Evolutionary conservation across 2,329 filamentous ascomycete species (phyloP).

Genomic region (Conoideocrella luteorostrata): DNA sequence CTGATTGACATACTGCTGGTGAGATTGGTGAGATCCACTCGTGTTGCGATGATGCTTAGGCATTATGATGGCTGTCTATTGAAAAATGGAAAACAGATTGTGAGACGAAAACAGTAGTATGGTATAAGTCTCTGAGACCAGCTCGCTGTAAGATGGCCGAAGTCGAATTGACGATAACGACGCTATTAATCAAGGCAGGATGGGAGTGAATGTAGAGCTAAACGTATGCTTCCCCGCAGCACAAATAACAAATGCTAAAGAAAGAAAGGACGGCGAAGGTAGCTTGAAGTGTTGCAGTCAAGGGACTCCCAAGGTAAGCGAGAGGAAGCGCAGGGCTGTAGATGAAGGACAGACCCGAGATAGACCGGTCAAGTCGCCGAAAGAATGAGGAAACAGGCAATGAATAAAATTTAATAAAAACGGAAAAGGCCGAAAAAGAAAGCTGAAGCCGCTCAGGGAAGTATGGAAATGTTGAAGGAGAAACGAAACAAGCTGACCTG

Average conservation of each 20-base stretch:
- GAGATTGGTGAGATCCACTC: slow-evolving; percentile 25
- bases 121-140: slow-evolving; percentile 10
- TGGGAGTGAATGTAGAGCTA: slow-evolving; percentile 17
- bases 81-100: slow-evolving; percentile 6
- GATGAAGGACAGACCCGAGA: background rate
- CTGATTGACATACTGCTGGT: slow-evolving; percentile 25
- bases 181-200: slow-evolving; percentile 16
- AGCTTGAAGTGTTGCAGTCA: slow-evolving; percentile 14
- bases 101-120: background rate
- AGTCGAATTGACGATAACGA: slow-evolving; percentile 6
- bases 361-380: background rate
- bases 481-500: slow-evolving; percentile 18
- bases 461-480: background rate
- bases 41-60: slow-evolving; percentile 38
- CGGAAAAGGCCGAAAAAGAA: background rate
- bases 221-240: slow-evolving; percentile 4
- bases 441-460: background rate
- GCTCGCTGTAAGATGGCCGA: slow-evolving; percentile 9
- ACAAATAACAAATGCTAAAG: slow-evolving; percentile 12
- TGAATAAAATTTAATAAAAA: background rate
- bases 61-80: slow-evolving; percentile 29
- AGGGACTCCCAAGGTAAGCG: background rate
- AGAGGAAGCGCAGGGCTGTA: background rate
- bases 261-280: slow-evolving; percentile 18
- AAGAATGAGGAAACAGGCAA: background rate